phyloP scores from a whole-genome alignment of 805 yeast species.

The Monosporozyma unispora region DNA sequence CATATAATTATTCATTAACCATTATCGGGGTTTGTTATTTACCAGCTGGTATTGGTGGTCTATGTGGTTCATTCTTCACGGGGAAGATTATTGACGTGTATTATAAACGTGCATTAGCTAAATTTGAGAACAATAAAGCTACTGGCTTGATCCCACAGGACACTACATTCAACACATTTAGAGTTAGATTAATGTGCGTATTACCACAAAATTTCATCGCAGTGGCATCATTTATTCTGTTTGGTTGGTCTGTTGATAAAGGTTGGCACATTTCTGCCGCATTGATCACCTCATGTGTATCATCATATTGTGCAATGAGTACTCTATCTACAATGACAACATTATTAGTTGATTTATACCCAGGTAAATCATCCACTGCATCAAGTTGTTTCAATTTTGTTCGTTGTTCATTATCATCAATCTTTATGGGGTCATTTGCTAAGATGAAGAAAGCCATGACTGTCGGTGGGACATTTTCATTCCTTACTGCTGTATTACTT shows the following conservation, averaged over 20 bases:
- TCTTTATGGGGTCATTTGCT: conserved; percentile 57
- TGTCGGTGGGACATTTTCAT: conserved; percentile 66
- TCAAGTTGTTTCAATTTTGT: conserved; percentile 62
- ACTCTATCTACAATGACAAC: conserved; percentile 52
- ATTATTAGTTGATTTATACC: conserved; percentile 63
- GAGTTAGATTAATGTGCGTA: conserved; percentile 42
- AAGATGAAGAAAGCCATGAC: conserved; percentile 50
- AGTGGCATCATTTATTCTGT: conserved; percentile 38
- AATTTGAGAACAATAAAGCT: conserved; percentile 15
- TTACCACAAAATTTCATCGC: conserved; percentile 38
- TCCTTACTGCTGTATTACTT: conserved; percentile 46
- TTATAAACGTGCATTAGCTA: conserved; percentile 32
- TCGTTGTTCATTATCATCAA: conserved; percentile 62
- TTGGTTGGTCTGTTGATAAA: conserved; percentile 65
- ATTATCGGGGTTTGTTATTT: conserved; percentile 63
- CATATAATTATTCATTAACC: conserved; percentile 44
- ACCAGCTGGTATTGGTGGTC: conserved; percentile 64
- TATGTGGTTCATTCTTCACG: conserved; percentile 47
- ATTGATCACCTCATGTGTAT: conserved; percentile 45
- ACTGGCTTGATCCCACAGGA: conserved; percentile 20
- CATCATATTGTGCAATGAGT: conserved; percentile 50
- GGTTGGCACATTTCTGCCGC: conserved; percentile 43
- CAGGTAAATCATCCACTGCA: conserved; percentile 61
- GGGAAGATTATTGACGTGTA: conserved; percentile 49
- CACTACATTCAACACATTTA: conserved; percentile 42